Conservation (phyloP, 2,329 filamentous ascomycete species). For the Aspergillus phoenicis region DNA sequence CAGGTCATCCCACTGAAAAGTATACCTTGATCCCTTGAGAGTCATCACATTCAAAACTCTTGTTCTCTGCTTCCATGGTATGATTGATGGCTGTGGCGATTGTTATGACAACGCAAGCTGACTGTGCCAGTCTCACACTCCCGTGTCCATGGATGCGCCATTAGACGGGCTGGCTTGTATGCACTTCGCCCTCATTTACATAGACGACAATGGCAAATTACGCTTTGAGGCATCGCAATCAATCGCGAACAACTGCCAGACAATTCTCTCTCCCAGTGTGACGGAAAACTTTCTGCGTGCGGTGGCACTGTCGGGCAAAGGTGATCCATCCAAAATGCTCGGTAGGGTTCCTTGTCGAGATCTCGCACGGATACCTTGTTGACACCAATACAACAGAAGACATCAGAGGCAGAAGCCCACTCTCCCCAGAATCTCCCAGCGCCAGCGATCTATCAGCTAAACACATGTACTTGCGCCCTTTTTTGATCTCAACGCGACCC, state of each 20-base stretch:
- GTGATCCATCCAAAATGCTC: conserved; percentile 18
- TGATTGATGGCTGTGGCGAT: background rate
- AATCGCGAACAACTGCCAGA: conserved; percentile 30
- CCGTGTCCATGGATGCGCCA: conserved; percentile 27
- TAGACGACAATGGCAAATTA: conserved; percentile 34
- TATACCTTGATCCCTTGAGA: conserved; percentile 10
- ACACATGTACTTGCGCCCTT: conserved; percentile 7
- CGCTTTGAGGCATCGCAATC: conserved; percentile 35
- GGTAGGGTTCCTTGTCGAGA: conserved; percentile 19
- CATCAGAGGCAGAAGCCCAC: conserved; percentile 17
- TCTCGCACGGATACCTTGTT: background rate
- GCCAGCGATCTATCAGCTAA: conserved; percentile 15
- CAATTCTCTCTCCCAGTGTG: conserved; percentile 33
- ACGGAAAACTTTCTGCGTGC: conserved; percentile 34
- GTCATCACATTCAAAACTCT: conserved; percentile 1
- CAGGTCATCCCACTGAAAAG: conserved; percentile 19
- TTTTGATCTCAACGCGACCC: background rate
- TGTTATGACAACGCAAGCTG: background rate
- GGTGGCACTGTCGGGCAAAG: conserved; percentile 30
- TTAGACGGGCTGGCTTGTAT: conserved; percentile 25
- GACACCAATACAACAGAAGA: conserved; percentile 6
- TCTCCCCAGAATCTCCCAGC: conserved; percentile 21
- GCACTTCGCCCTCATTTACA: conserved; percentile 38
- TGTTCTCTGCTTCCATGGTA: conserved; percentile 22
- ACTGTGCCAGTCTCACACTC: conserved; percentile 23